Conservation (phyloP, 2,329 filamentous ascomycete genomes). For the Annulohypoxylon truncatum region DNA sequence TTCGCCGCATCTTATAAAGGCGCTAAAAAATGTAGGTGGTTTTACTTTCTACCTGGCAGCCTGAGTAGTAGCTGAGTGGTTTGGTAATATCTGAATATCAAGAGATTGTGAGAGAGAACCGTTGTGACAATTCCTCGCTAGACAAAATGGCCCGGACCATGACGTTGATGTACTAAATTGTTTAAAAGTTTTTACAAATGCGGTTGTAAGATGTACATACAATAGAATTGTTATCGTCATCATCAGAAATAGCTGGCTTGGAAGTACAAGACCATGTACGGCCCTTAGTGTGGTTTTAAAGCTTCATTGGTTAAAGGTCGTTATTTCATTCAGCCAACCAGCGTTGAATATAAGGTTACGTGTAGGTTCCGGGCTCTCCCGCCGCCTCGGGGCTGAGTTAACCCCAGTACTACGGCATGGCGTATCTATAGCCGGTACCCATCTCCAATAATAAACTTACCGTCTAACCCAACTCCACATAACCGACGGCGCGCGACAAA, state of each 20-base stretch:
- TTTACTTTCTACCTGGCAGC: background rate
- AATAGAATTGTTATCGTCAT: background rate
- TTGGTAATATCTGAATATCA: background rate
- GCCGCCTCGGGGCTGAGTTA: constrained; percentile 30
- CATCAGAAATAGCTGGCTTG: background rate
- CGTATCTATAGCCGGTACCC: constrained; percentile 16
- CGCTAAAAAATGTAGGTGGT: constrained; percentile 20
- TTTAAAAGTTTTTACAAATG: background rate
- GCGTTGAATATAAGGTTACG: background rate
- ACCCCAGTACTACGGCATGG: constrained; percentile 28
- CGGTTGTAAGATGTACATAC: background rate
- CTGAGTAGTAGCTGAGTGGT: constrained; percentile 2
- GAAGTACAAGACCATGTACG: background rate
- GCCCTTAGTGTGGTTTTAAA: background rate
- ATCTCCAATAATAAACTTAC: constrained; percentile 28
- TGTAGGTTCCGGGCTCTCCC: constrained; percentile 18
- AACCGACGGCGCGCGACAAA: constrained; percentile 17
- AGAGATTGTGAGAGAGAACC: background rate
- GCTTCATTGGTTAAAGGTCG: constrained; percentile 6
- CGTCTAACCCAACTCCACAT: constrained; percentile 22
- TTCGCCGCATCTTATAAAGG: background rate
- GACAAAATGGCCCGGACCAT: background rate
- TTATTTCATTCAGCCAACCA: constrained; percentile 15
- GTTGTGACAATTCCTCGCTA: background rate
- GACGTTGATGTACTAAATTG: background rate